phyloP scores from a whole-genome alignment of 768 basidiomycete genomes.

The Rhodotorula sphaerocarpa region DNA sequence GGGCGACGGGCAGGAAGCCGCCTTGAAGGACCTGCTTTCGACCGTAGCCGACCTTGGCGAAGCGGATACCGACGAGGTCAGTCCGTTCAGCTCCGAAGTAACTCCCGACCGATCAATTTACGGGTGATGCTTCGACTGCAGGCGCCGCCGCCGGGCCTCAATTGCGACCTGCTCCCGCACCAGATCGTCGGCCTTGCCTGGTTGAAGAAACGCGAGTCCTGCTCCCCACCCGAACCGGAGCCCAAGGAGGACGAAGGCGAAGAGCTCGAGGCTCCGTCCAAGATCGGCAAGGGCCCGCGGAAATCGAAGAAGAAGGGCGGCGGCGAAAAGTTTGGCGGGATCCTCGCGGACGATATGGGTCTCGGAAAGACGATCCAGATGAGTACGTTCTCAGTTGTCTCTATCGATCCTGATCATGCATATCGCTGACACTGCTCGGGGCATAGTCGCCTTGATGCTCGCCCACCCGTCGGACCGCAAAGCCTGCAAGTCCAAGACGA shows the following conservation, averaged over 20 bases:
- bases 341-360: constrained; percentile 41
- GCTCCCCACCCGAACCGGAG: too few species aligned
- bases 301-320: too few species aligned
- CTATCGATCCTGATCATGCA: not conserved
- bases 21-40: constrained; percentile 21
- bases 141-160: constrained; percentile 6
- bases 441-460: constrained; percentile 58
- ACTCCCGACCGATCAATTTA: not conserved
- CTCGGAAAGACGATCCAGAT: constrained; percentile 77
- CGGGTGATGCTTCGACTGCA: not conserved
- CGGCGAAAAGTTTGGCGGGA: constrained; percentile 63
- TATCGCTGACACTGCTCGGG: not conserved
- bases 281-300: too few species aligned
- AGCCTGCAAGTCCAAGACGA: constrained; percentile 61
- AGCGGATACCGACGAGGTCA: constrained; percentile 1
- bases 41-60: constrained; percentile 8
- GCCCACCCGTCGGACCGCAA: constrained; percentile 65
- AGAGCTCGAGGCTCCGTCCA: too few species aligned
- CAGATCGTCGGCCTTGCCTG: constrained; percentile 76
- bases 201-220: constrained; percentile 79
- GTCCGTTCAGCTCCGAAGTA: not conserved
- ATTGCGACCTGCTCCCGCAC: constrained; percentile 22
- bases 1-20: constrained; percentile 12
- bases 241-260: too few species aligned
- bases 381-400: not conserved